Conservation (phyloP, 257 asterid species). For the Parsonsia alboflavescens region DNA sequence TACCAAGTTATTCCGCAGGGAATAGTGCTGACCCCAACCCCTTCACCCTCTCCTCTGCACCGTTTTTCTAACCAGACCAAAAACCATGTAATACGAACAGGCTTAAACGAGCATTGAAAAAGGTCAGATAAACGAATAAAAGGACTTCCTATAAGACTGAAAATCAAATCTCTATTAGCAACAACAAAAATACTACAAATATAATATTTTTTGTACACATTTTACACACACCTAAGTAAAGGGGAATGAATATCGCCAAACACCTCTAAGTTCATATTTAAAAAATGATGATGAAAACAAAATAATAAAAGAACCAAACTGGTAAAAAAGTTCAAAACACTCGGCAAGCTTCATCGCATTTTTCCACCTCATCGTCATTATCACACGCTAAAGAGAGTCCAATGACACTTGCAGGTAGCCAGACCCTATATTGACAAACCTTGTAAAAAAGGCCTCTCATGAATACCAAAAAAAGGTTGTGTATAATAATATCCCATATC, state of each 20-base stretch:
- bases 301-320: constrained; percentile 18
- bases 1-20: no score
- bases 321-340: constrained; percentile 15
- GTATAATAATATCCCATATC: background rate
- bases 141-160: background rate
- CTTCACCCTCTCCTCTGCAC: no score
- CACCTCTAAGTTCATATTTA: constrained; percentile 6
- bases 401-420: constrained; percentile 5
- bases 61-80: no score
- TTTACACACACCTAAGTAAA: constrained; percentile 27
- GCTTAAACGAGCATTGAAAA: background rate
- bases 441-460: background rate
- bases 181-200: constrained; percentile 10
- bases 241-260: constrained; percentile 8
- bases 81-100: no score
- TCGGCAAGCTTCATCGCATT: background rate
- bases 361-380: background rate
- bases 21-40: no score
- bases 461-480: constrained; percentile 1
- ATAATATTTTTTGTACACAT: constrained; percentile 21
- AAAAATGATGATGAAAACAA: constrained; percentile 14
- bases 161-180: constrained; percentile 12
- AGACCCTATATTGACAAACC: constrained; percentile 11
- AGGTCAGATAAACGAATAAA: no score
- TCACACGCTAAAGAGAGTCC: background rate